phyloP scores from a whole-genome alignment of 192 early-diverging fungal species.

The Coemansia sp. region DNA sequence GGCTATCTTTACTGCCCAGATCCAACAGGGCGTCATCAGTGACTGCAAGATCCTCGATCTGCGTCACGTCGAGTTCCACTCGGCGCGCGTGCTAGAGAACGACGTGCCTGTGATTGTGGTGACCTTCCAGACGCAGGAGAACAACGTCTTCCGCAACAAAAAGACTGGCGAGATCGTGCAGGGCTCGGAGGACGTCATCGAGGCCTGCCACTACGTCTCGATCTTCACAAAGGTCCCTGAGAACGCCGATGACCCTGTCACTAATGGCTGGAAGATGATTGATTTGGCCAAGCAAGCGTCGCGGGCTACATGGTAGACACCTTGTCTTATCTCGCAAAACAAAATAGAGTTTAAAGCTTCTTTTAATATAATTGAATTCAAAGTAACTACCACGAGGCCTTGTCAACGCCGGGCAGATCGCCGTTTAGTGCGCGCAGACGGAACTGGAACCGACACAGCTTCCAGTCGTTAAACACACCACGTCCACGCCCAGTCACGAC shows the following conservation, averaged over 20 bases:
- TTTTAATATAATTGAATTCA: neutral
- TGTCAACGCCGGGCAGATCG: conserved; percentile 77
- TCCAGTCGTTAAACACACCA: conserved; percentile 74
- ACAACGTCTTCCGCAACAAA: conserved; percentile 87
- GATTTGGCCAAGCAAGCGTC: conserved; percentile 78
- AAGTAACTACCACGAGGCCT: conserved; percentile 68
- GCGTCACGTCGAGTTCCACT: conserved; percentile 84
- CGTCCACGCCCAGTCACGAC: conserved; percentile 72
- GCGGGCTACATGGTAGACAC: conserved; percentile 48
- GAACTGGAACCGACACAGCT: conserved; percentile 77
- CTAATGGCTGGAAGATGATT: conserved; percentile 91
- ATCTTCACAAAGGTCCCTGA: conserved; percentile 89
- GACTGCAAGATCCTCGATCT: conserved; percentile 95
- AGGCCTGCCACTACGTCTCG: conserved; percentile 82
- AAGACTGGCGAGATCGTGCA: conserved; percentile 81
- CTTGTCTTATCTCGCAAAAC: neutral
- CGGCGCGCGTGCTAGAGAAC: conserved; percentile 90
- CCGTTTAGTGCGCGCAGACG: conserved; percentile 75
- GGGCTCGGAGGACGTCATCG: conserved; percentile 88
- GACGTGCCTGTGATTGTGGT: conserved; percentile 88
- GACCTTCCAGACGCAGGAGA: conserved; percentile 91
- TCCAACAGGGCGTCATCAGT: conserved; percentile 82
- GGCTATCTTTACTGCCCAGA: conserved; percentile 79
- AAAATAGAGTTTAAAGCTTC: conserved; percentile 1
- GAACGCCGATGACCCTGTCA: conserved; percentile 75